Conservation (phyloP, 225 moss, liverwort and hornwort genomes). For the Lunularia cruciata region DNA sequence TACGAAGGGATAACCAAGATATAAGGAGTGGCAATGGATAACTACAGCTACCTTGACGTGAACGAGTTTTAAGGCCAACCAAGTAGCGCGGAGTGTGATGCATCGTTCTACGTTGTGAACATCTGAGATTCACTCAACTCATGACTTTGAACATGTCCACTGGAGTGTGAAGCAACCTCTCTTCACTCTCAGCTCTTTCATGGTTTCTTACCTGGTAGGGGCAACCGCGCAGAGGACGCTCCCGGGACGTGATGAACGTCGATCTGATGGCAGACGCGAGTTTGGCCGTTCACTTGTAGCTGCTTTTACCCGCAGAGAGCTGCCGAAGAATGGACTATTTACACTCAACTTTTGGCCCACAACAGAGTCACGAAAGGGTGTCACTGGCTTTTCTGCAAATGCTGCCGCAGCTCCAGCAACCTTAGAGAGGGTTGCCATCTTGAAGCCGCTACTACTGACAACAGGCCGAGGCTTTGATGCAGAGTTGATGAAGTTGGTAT, state of each 20-base stretch:
- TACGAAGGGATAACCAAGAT: constrained; percentile 20
- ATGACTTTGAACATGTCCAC: neutral
- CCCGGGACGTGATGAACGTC: constrained; percentile 29
- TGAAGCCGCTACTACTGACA: constrained; percentile 18
- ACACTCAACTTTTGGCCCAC: constrained; percentile 37
- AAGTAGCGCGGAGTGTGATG: no score
- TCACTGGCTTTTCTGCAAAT: constrained; percentile 26
- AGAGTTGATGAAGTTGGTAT: neutral
- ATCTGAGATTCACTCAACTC: no score
- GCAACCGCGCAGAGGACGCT: constrained; percentile 39
- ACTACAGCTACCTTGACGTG: neutral
- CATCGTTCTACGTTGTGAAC: no score
- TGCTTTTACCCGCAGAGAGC: constrained; percentile 24
- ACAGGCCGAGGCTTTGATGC: neutral
- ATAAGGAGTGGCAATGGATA: constrained; percentile 8
- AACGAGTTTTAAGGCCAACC: no score
- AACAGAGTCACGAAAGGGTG: constrained; percentile 10
- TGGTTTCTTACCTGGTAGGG: constrained; percentile 34
- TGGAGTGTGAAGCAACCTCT: neutral
- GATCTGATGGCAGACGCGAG: constrained; percentile 26
- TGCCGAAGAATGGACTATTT: constrained; percentile 38
- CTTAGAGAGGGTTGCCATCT: constrained; percentile 32
- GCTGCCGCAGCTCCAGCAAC: constrained; percentile 24
- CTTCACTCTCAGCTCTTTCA: neutral
- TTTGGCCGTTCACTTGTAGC: constrained; percentile 15